Evolutionary conservation across 148 eudicot species (phyloP).

Genomic region (Mesembryanthemum crystallinum): DNA sequence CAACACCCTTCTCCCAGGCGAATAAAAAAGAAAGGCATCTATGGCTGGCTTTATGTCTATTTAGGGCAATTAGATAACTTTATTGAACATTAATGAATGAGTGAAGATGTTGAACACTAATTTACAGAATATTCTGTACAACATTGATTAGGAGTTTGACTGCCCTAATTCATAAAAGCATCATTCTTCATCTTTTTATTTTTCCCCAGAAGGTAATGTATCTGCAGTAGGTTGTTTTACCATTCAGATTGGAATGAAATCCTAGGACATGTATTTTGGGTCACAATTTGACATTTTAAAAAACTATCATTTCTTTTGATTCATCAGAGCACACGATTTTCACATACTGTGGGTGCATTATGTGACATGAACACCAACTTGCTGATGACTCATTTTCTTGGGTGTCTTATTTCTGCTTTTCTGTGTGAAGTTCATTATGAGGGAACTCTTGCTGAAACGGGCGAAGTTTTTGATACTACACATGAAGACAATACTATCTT

Average conservation of each 20-base stretch:
- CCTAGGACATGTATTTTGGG: not conserved
- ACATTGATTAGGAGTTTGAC: not conserved
- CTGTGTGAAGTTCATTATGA: conserved; percentile 72
- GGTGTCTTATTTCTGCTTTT: not conserved
- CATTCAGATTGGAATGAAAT: not conserved
- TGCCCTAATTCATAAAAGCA: not conserved
- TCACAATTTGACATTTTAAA: not conserved
- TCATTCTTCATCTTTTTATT: not conserved
- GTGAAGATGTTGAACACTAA: not conserved
- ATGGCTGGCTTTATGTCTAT: not conserved
- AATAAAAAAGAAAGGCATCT: not conserved
- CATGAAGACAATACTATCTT: conserved; percentile 86
- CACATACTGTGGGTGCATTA: not conserved
- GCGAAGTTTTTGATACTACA: conserved; percentile 91
- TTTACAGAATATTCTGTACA: not conserved
- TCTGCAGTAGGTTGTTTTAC: not conserved
- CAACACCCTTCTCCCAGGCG: no score
- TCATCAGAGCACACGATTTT: not conserved
- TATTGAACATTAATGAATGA: not conserved
- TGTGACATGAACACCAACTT: not conserved
- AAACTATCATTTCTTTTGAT: not conserved
- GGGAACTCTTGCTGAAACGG: conserved; percentile 83
- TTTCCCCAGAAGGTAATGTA: not conserved
- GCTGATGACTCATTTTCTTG: not conserved
- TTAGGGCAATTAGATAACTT: not conserved